Base-by-base conservation (phyloP, 2,329 filamentous ascomycete genomes). In the Paecilomyces sp. region DNA sequence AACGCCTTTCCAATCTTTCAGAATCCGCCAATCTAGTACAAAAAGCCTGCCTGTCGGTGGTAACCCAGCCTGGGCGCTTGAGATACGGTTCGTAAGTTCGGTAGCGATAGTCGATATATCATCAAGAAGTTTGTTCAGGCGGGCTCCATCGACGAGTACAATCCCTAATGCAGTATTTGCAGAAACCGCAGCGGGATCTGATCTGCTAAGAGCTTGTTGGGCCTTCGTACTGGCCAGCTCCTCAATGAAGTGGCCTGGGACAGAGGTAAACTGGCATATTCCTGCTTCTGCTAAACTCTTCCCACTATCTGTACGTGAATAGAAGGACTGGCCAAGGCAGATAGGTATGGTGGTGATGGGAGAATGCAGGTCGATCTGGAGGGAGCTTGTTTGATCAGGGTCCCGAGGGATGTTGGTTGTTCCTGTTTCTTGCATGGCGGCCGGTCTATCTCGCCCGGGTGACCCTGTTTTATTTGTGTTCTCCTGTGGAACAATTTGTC, bases 41-140 rank as follows among this genome's bases (percentile, higher is more conserved):
- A 76, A 68, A 3, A 77, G 66, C 28, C 66, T 70, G 15, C 72
- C 75, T 1, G 50, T 59, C 12, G 36, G 31, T 6, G 66, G 60
- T 2, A 60, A 55, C 1, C 12, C 13, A 13, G 47, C 15, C 9
- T 52, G 22, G n/a, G 28, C 54, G 22, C 30, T 18, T 9, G 60
- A 50, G 6, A 70, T 51, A 3, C 30, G 18, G 2, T 58, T 53
- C 55, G 59, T 62, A 55, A 70, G 55, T 2, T 55, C 41, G 51
- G 63, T 66, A 33, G 58, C 66, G n/a, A 68, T 47, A 11, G 63
- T 58, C 47, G 66, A 63, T n/a, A 72, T 67, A 57, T 65, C 66
- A 58, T 33, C 61, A 1, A 58, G 61, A 31, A 15, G 62, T 61
- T 60, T 51, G 22, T 22, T 58, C 54, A 34, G 61, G 54, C 31